Conservation (phyloP, 2,329 filamentous ascomycete genomes). For the Calonectria leucothoes region DNA sequence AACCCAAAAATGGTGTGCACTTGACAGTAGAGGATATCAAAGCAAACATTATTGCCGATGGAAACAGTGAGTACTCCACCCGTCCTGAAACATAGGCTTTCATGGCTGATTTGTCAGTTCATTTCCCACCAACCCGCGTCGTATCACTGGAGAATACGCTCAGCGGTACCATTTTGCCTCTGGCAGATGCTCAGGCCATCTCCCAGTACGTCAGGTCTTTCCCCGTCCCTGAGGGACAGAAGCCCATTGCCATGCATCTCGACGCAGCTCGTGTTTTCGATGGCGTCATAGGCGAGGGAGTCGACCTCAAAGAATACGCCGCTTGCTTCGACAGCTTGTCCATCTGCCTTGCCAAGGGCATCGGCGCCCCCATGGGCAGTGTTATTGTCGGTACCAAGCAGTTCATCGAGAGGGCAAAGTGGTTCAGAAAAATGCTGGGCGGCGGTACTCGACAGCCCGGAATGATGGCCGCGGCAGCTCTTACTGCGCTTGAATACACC, state of each 20-base stretch:
- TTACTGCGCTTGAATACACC: slow-evolving; percentile 65
- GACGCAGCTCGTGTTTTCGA: slow-evolving; percentile 84
- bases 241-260: slow-evolving; percentile 75
- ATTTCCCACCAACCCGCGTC: slow-evolving; percentile 80
- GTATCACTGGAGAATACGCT: slow-evolving; percentile 87
- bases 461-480: slow-evolving; percentile 76
- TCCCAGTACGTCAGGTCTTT: slow-evolving; percentile 70
- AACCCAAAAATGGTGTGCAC: slow-evolving; percentile 76
- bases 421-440: slow-evolving; percentile 73
- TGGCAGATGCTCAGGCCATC: slow-evolving; percentile 75
- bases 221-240: slow-evolving; percentile 40
- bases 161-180: slow-evolving; percentile 78
- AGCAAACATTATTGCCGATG: slow-evolving; percentile 41
- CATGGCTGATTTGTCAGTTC: slow-evolving; percentile 65
- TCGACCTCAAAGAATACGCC: slow-evolving; percentile 72
- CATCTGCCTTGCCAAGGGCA: slow-evolving; percentile 81
- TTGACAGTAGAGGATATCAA: slow-evolving; percentile 80
- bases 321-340: slow-evolving; percentile 77
- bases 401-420: slow-evolving; percentile 51
- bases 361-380: slow-evolving; percentile 82
- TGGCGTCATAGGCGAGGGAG: slow-evolving; percentile 75
- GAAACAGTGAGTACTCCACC: slow-evolving; percentile 39
- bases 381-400: slow-evolving; percentile 68
- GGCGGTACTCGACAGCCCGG: slow-evolving; percentile 79
- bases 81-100: slow-evolving; percentile 43